Conservation (phyloP, 768 basidiomycete genomes). For the Tubosaeta sp. region DNA sequence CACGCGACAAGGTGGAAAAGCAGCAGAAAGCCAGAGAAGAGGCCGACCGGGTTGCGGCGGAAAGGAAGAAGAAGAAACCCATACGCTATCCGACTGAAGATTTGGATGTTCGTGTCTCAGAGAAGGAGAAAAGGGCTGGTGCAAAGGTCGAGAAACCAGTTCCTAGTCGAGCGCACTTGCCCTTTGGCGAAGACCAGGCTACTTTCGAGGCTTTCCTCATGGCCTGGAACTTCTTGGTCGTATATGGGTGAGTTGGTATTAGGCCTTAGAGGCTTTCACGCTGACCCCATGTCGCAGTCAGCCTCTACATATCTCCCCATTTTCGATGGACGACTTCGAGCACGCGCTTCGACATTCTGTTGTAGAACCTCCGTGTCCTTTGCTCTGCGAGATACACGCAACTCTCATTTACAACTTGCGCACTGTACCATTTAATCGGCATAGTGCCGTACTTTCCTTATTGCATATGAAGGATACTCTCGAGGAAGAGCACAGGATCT, state of each 20-base stretch:
- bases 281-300: slow-evolving; percentile 45
- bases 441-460: slow-evolving; percentile 70
- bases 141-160: slow-evolving; percentile 62
- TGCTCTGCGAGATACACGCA: slow-evolving; percentile 87
- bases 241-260: slow-evolving; percentile 73
- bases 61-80: slow-evolving; percentile 86
- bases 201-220: slow-evolving; percentile 84
- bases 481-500: slow-evolving; percentile 40
- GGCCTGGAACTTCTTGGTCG: slow-evolving; percentile 91
- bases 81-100: slow-evolving; percentile 93
- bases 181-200: slow-evolving; percentile 61
- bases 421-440: slow-evolving; percentile 74
- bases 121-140: slow-evolving; percentile 81
- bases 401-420: slow-evolving; percentile 84
- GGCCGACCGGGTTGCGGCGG: slow-evolving; percentile 63
- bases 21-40: slow-evolving; percentile 65
- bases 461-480: slow-evolving; percentile 37
- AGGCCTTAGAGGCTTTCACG: neutral
- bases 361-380: slow-evolving; percentile 62
- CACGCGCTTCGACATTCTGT: slow-evolving; percentile 75
- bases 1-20: slow-evolving; percentile 64
- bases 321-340: slow-evolving; percentile 93
- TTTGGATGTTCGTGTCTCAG: slow-evolving; percentile 72
- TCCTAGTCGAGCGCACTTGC: slow-evolving; percentile 57
- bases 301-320: slow-evolving; percentile 81